Evolutionary conservation across 2,329 filamentous ascomycete species (phyloP).

Genomic region (Claviceps humidiphila): DNA sequence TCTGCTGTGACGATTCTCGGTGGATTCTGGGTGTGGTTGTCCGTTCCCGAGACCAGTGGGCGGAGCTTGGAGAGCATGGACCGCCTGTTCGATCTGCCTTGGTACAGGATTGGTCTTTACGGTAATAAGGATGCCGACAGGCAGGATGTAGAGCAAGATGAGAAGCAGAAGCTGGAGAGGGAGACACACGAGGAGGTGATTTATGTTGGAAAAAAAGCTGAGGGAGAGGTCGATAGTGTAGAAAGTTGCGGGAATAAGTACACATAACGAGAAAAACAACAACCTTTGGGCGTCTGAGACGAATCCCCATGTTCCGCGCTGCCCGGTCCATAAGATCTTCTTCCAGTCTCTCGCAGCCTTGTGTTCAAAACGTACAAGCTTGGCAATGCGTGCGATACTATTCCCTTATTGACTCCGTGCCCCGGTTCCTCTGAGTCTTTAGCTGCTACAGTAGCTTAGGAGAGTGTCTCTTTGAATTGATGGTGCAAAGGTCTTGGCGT

Average conservation of each 20-base stretch:
- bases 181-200: slow-evolving; percentile 17
- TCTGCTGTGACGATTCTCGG: slow-evolving; percentile 53
- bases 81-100: slow-evolving; percentile 55
- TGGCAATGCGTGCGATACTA: no score
- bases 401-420: no score
- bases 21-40: slow-evolving; percentile 57
- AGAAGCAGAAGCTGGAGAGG: slow-evolving; percentile 29
- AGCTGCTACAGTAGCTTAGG: no score
- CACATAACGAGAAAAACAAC: no score
- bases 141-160: slow-evolving; percentile 27
- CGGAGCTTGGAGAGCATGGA: slow-evolving; percentile 58
- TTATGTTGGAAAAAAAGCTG: slow-evolving; percentile 23
- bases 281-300: no score
- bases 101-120: slow-evolving; percentile 56
- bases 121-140: slow-evolving; percentile 39
- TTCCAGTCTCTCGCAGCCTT: no score
- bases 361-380: no score
- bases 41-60: slow-evolving; percentile 59
- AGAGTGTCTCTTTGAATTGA: no score
- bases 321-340: no score
- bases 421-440: no score
- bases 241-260: not conserved
- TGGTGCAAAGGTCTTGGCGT: no score
- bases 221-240: not conserved
- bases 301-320: no score